A percentile compares a stretch with the other conserved stretches of the same genome.
Conservation (phyloP, 306 rosid species). For the Vigna angularis region DNA sequence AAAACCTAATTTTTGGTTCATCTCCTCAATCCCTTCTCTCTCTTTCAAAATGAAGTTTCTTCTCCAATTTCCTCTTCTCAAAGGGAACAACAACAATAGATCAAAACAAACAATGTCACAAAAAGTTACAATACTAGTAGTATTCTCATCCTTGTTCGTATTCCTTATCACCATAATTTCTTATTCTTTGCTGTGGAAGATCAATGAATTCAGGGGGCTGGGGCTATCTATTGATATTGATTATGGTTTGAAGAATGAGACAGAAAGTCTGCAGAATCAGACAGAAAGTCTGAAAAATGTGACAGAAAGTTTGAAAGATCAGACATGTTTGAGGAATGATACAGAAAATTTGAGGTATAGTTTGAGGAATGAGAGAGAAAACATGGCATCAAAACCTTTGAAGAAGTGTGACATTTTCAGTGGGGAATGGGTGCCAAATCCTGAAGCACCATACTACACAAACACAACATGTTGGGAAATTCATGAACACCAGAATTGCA, state of each 20-base stretch:
- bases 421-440: constrained; percentile 87
- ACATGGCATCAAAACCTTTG: constrained; percentile 24
- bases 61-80: constrained; percentile 38
- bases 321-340: no score
- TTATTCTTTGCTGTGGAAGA: constrained; percentile 45
- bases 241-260: constrained; percentile 25
- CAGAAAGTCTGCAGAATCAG: not conserved
- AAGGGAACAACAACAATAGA: constrained; percentile 44
- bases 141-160: constrained; percentile 46
- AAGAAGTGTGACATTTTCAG: constrained; percentile 69
- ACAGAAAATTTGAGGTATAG: no score
- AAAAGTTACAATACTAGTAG: constrained; percentile 47
- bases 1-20: not conserved
- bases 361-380: not conserved
- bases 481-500: constrained; percentile 87
- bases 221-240: not conserved
- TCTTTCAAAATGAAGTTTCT: constrained; percentile 54
- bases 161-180: constrained; percentile 51
- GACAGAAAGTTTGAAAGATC: no score
- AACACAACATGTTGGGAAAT: constrained; percentile 80
- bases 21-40: constrained; percentile 7
- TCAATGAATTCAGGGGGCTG: constrained; percentile 8
- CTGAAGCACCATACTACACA: constrained; percentile 77
- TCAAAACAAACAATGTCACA: constrained; percentile 47
- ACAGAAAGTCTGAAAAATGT: no score